phyloP scores from a whole-genome alignment of 768 basidiomycete species.

The Ramaria sp. region DNA sequence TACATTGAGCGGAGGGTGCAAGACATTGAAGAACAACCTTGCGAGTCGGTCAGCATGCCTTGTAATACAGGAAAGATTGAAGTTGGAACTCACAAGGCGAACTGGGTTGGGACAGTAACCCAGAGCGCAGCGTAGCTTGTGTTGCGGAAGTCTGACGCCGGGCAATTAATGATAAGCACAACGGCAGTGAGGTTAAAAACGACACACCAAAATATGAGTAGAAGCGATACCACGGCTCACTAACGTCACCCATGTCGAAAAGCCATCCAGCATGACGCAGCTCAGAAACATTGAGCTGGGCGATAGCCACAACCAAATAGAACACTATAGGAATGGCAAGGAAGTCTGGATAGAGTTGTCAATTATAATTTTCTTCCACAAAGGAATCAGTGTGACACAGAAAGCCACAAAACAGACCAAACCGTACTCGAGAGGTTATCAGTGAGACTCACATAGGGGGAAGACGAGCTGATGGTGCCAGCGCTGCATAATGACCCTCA shows the following conservation, averaged over 20 bases:
- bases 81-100: conserved; percentile 59
- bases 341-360: conserved; percentile 43
- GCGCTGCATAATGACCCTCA: conserved; percentile 70
- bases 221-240: conserved; percentile 69
- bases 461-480: conserved; percentile 87
- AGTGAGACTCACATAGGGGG: conserved; percentile 57
- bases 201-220: conserved; percentile 63
- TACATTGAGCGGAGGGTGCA: conserved; percentile 82
- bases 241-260: conserved; percentile 56
- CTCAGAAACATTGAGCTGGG: conserved; percentile 43
- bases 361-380: neutral
- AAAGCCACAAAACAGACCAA: neutral
- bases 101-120: conserved; percentile 85
- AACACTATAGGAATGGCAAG: conserved; percentile 72
- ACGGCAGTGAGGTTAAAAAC: neutral
- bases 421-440: neutral
- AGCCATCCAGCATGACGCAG: conserved; percentile 73
- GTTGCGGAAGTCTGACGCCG: conserved; percentile 41
- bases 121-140: conserved; percentile 60
- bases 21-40: conserved; percentile 73
- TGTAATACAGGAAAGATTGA: no score
- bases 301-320: conserved; percentile 65
- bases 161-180: neutral
- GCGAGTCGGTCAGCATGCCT: neutral
- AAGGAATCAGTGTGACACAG: no score